Conservation (phyloP, 805 yeast genomes). For the Jamesozyma hellenica region DNA sequence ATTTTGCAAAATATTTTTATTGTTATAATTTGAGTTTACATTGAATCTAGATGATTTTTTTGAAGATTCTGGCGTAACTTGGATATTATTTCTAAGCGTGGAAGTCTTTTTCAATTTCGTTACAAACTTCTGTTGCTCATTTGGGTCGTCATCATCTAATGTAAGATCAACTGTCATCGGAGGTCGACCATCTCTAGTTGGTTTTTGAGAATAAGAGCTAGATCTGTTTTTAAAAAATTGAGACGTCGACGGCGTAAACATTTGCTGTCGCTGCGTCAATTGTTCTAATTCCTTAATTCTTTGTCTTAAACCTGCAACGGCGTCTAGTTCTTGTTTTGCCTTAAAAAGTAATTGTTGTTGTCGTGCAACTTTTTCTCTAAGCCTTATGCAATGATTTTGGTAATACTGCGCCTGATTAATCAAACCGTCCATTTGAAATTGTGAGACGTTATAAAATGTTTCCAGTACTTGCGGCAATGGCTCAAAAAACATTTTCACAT, state of each 20-base stretch:
- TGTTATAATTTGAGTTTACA: neutral
- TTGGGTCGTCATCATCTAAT: slow-evolving; percentile 7
- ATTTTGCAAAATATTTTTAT: neutral
- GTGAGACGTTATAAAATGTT: slow-evolving; percentile 20
- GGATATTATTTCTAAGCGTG: slow-evolving; percentile 2
- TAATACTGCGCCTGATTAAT: slow-evolving; percentile 19
- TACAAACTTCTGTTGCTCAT: slow-evolving; percentile 12
- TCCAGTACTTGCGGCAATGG: slow-evolving; percentile 21
- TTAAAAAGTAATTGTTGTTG: slow-evolving; percentile 21
- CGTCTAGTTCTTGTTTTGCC: slow-evolving; percentile 22
- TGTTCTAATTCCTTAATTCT: slow-evolving; percentile 7
- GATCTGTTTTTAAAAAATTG: neutral
- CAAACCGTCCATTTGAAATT: slow-evolving; percentile 23
- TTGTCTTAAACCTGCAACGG: slow-evolving; percentile 14
- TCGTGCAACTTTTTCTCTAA: slow-evolving; percentile 20
- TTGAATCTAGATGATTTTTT: neutral
- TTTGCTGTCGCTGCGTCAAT: neutral
- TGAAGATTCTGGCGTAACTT: neutral
- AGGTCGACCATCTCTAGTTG: slow-evolving; percentile 3
- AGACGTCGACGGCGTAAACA: neutral
- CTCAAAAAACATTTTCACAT: slow-evolving; percentile 19
- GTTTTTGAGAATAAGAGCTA: neutral
- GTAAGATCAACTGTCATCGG: slow-evolving; percentile 24
- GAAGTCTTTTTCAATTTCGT: slow-evolving; percentile 14
- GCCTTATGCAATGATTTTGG: slow-evolving; percentile 15